Evolutionary conservation across 176 grass and related monocot genomes (phyloP).

Genomic region (Thalia dealbata): DNA sequence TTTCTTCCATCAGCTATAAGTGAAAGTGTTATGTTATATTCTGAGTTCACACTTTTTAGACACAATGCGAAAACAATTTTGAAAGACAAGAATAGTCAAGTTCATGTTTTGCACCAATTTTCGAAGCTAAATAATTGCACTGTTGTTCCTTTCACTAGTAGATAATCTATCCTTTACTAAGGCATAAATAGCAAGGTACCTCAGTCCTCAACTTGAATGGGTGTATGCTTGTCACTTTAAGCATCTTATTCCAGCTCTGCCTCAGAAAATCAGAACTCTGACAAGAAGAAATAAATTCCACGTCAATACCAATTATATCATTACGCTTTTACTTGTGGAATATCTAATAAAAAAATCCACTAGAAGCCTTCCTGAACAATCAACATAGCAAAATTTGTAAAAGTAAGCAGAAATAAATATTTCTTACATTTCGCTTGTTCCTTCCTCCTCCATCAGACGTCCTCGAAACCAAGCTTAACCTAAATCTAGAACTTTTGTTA

Average conservation of each 20-base stretch:
- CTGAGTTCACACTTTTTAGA: no score
- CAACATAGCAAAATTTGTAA: neutral
- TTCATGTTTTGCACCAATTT: no score
- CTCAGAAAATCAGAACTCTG: constrained; percentile 57
- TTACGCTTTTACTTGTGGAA: neutral
- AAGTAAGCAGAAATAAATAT: neutral
- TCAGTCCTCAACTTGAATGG: constrained; percentile 97
- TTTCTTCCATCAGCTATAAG: no score
- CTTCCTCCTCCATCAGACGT: constrained; percentile 38
- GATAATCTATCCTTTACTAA: neutral
- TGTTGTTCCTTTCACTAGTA: neutral
- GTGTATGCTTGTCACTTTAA: constrained; percentile 76
- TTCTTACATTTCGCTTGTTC: constrained; percentile 57
- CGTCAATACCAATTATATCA: neutral
- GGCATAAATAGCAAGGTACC: constrained; percentile 28
- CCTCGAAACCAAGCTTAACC: constrained; percentile 50
- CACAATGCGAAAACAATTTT: no score
- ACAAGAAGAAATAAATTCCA: constrained; percentile 7
- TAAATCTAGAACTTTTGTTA: constrained; percentile 12
- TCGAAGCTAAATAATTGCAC: no score
- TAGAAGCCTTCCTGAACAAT: neutral
- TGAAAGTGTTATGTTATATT: no score
- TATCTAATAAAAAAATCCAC: neutral
- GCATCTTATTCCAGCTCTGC: constrained; percentile 67
- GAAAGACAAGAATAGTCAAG: no score